phyloP scores from a whole-genome alignment of 1,284 basidiomycete species.

The Athelia psychrophila region DNA sequence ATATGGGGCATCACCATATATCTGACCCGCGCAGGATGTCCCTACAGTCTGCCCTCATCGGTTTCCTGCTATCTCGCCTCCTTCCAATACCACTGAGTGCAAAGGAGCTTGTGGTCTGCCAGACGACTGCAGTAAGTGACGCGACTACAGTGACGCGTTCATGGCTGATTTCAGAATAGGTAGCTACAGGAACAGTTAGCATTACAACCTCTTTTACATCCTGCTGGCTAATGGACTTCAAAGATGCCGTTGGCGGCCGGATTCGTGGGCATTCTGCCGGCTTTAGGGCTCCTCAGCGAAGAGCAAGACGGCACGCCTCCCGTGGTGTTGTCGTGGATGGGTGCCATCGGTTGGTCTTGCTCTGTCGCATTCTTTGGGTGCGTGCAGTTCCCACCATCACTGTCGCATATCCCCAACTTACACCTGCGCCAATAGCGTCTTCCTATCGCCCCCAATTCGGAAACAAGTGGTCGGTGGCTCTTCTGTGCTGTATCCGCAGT shows the following conservation, averaged over 20 bases:
- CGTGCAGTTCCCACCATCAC: conserved; percentile 14
- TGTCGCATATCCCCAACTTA: neutral
- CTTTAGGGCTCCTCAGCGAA: conserved; percentile 75
- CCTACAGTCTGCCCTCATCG: conserved; percentile 88
- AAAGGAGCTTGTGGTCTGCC: conserved; percentile 91
- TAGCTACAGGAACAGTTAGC: conserved; percentile 78
- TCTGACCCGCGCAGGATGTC: conserved; percentile 76
- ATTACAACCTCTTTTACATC: neutral
- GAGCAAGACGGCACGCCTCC: conserved; percentile 77
- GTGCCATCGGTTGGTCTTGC: conserved; percentile 80
- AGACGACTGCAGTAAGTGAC: conserved; percentile 76
- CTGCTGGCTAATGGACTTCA: conserved; percentile 2
- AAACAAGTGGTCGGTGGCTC: conserved; percentile 86
- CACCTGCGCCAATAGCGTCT: conserved; percentile 57
- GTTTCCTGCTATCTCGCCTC: conserved; percentile 82
- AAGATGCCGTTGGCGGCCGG: conserved; percentile 91
- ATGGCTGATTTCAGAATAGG: no score
- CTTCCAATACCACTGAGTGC: conserved; percentile 74
- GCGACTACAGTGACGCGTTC: no score
- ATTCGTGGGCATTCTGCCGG: conserved; percentile 93
- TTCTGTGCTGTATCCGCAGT: neutral
- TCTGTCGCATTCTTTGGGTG: conserved; percentile 92
- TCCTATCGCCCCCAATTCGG: conserved; percentile 89
- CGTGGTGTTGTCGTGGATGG: conserved; percentile 69
- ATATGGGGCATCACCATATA: neutral